A percentile compares a stretch with the other conserved stretches of the same genome.
phyloP scores from a whole-genome alignment of 306 rosid species.

The Lupinus albus region DNA sequence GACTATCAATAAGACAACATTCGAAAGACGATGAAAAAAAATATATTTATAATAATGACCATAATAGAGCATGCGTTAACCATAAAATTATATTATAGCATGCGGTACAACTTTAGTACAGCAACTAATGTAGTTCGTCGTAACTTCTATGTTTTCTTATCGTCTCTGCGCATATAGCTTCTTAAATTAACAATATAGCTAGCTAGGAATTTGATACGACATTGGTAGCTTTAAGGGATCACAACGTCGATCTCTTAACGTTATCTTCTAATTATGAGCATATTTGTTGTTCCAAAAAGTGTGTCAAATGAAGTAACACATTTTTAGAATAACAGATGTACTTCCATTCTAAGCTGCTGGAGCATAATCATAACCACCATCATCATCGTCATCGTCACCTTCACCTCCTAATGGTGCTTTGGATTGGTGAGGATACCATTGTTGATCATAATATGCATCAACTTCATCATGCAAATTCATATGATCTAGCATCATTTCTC shows the following conservation, averaged over 20 bases:
- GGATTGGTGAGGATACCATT: conserved; percentile 9
- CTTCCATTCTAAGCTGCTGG: conserved; percentile 44
- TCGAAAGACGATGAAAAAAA: background rate
- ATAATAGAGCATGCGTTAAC: no score
- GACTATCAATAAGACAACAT: background rate
- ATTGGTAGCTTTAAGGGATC: background rate
- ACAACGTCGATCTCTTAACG: background rate
- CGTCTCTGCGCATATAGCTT: background rate
- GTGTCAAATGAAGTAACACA: no score
- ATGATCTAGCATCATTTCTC: conserved; percentile 18
- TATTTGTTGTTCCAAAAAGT: no score
- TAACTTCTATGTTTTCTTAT: background rate
- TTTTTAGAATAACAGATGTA: no score
- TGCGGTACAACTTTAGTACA: background rate
- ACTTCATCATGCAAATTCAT: conserved; percentile 12
- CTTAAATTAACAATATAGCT: background rate
- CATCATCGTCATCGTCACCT: conserved; percentile 24
- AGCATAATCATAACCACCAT: conserved; percentile 36
- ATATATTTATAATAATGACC: background rate
- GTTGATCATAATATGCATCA: background rate
- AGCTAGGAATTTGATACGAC: background rate
- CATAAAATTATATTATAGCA: no score
- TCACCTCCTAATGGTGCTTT: conserved; percentile 23
- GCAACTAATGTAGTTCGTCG: background rate
- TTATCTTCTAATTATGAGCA: no score